A percentile compares a stretch with the other conserved stretches of the same genome.
These are phyloP conservation scores for Saccharum spontaneum DNA, from an alignment of 176 grass and related monocot species.

Conservation along the genomic window DNA sequence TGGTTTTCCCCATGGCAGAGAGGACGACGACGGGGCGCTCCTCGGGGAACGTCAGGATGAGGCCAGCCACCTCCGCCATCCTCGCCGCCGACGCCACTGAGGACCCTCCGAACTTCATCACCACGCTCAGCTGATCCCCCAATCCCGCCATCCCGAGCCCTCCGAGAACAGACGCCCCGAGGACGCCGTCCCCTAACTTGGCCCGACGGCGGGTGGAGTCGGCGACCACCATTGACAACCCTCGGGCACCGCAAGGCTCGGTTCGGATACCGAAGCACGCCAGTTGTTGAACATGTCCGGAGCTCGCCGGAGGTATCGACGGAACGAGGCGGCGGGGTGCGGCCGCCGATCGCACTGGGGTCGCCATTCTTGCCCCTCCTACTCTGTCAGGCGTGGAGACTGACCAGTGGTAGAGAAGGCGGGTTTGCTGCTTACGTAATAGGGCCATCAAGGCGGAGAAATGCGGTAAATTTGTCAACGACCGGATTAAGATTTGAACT, in stretches of 20 bases:
- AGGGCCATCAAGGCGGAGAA: background rate
- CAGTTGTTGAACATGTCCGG: background rate
- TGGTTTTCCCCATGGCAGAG: slow-evolving; percentile 97
- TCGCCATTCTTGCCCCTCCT: slow-evolving; percentile 20
- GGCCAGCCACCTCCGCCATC: slow-evolving; percentile 75
- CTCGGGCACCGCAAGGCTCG: background rate
- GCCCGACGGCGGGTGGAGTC: slow-evolving; percentile 22
- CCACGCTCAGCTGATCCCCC: slow-evolving; percentile 61
- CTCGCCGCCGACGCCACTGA: slow-evolving; percentile 67
- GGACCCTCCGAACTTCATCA: slow-evolving; percentile 98
- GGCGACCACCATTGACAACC: slow-evolving; percentile 23
- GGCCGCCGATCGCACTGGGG: slow-evolving; percentile 35
- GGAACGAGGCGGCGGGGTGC: background rate
- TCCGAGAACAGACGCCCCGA: background rate
- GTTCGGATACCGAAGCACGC: background rate
- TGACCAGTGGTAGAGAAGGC: background rate
- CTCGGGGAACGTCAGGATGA: slow-evolving; percentile 81
- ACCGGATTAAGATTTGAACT: background rate
- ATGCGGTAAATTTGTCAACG: fast-evolving
- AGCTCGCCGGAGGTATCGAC: slow-evolving; percentile 4
- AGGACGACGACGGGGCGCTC: slow-evolving; percentile 87
- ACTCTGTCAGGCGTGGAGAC: background rate
- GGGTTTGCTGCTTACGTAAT: background rate
- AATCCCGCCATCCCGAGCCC: background rate
- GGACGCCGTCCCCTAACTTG: slow-evolving; percentile 23